These are phyloP conservation scores for Buxus sempervirens DNA, from an alignment of 164 flowering plant genomes.

Conservation along the genomic window DNA sequence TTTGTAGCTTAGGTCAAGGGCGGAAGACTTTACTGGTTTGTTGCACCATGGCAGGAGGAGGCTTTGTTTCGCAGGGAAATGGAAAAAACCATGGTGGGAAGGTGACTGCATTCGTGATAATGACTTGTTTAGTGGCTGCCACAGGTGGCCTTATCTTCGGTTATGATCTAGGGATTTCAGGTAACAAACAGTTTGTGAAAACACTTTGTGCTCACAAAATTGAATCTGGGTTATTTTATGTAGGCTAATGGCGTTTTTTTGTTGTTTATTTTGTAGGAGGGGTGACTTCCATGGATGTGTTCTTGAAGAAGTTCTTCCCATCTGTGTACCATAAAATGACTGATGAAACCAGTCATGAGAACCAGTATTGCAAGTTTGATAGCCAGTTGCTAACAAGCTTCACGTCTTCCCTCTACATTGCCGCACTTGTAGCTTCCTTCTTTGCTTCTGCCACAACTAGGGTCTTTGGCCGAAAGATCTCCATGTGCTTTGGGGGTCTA, in stretches of 20 bases:
- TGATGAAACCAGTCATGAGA: slow-evolving; percentile 13
- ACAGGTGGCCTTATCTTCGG: too few relatives aligned
- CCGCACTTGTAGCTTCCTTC: slow-evolving; percentile 37
- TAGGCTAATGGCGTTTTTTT: too few relatives aligned
- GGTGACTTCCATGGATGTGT: slow-evolving; percentile 20
- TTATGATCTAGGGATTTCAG: slow-evolving; percentile 34
- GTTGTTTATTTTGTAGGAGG: too few relatives aligned
- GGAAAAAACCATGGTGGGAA: slow-evolving; percentile 18
- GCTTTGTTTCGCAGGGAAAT: slow-evolving; percentile 12
- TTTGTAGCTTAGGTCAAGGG: too few relatives aligned
- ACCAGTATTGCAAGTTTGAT: slow-evolving; percentile 45
- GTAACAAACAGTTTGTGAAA: too few relatives aligned
- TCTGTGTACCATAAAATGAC: slow-evolving; percentile 13
- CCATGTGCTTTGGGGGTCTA: slow-evolving; percentile 27
- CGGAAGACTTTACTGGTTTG: neutral
- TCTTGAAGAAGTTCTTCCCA: slow-evolving; percentile 21
- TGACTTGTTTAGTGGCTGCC: slow-evolving; percentile 30
- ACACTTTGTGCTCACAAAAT: too few relatives aligned
- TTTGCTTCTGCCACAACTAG: slow-evolving; percentile 17
- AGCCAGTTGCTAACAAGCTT: slow-evolving; percentile 33
- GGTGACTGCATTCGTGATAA: slow-evolving; percentile 25
- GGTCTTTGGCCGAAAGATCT: slow-evolving; percentile 25
- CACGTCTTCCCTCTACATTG: slow-evolving; percentile 41
- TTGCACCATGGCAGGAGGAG: slow-evolving; percentile 26
- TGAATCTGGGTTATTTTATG: too few relatives aligned